Conservation (phyloP, 805 yeast genomes). For the Yarrowia sp. region DNA sequence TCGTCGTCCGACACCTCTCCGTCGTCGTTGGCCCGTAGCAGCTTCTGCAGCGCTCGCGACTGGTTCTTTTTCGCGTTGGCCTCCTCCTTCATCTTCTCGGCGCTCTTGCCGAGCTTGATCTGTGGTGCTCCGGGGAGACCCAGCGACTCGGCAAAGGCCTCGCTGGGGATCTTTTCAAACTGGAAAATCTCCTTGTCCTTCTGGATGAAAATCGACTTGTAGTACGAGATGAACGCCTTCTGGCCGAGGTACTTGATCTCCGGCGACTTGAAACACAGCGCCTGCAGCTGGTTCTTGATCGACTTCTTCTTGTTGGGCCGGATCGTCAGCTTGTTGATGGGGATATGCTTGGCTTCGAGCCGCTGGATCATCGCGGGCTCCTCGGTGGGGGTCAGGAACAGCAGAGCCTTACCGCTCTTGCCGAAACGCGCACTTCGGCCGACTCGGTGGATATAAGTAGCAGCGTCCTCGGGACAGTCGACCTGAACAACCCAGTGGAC, state of each 20-base stretch:
- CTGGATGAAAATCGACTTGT: constrained; percentile 79
- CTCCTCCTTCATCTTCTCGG: constrained; percentile 43
- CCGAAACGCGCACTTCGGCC: constrained; percentile 91
- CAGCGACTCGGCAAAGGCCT: constrained; percentile 78
- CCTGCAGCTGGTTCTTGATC: constrained; percentile 80
- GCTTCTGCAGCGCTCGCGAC: constrained; percentile 62
- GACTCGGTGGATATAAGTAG: constrained; percentile 87
- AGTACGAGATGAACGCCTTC: constrained; percentile 90
- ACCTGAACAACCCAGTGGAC: constrained; percentile 94
- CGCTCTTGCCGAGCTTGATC: constrained; percentile 57
- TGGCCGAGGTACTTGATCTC: constrained; percentile 91
- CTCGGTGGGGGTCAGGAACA: constrained; percentile 82
- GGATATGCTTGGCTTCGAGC: constrained; percentile 61
- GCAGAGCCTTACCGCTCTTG: constrained; percentile 72
- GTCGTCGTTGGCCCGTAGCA: constrained; percentile 66
- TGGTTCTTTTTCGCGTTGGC: constrained; percentile 73
- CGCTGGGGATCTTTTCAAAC: constrained; percentile 71
- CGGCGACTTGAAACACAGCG: constrained; percentile 86
- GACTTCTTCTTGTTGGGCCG: constrained; percentile 70
- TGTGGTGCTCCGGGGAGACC: constrained; percentile 97
- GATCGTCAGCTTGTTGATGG: constrained; percentile 68
- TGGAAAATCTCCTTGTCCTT: constrained; percentile 84
- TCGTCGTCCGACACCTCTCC: constrained; percentile 46
- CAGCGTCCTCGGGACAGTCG: constrained; percentile 87
- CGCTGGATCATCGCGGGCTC: constrained; percentile 70